Percentiles rank a stretch among this genome's conserved stretches.
Evolutionary conservation across 192 early-diverging fungal genomes (phyloP).

Genomic region (Rhizophagus sp.): DNA sequence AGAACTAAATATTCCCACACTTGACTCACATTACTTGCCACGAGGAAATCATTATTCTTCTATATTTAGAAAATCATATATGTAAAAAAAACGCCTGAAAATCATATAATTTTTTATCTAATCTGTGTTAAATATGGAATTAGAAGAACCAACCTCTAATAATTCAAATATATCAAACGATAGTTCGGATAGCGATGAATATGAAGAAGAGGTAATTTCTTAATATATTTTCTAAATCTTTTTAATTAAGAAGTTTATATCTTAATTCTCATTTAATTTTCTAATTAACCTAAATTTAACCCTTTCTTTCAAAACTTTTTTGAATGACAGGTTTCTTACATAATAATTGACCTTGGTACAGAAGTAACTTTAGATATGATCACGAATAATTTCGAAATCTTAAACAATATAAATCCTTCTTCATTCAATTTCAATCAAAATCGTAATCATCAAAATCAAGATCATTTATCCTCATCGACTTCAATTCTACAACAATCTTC

Average conservation of each 20-base stretch:
- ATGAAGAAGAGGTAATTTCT: not conserved
- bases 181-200: not conserved
- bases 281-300: no score
- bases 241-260: no score
- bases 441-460: not conserved
- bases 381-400: not conserved
- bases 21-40: no score
- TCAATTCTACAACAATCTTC: not conserved
- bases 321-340: not conserved
- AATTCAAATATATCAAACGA: not conserved
- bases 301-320: not conserved
- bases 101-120: no score
- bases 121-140: not conserved
- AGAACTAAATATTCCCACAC: no score
- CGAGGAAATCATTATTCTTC: no score
- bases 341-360: constrained; percentile 4
- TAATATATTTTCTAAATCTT: no score
- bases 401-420: constrained; percentile 2
- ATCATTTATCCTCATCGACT: not conserved
- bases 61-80: no score
- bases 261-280: no score
- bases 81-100: no score
- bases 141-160: not conserved
- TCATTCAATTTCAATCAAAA: not conserved
- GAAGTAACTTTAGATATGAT: constrained; percentile 19